Evolutionary conservation across 176 grass and related monocot genomes (phyloP).

Genomic region (Eleusine indica): DNA sequence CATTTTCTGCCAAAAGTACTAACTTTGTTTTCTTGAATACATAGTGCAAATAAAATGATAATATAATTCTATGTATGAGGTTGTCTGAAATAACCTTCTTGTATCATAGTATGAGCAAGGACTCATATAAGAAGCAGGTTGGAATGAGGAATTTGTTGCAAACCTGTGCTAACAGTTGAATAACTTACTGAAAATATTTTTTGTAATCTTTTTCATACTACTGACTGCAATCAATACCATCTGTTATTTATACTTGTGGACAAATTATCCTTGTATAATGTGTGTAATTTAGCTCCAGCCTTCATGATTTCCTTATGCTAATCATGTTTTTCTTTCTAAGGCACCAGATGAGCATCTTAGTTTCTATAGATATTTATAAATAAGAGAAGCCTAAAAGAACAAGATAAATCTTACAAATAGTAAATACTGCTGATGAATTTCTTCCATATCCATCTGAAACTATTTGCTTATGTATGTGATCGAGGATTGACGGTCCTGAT

Average conservation of each 20-base stretch:
- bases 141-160: constrained; percentile 10
- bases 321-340: constrained; percentile 16
- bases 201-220: not conserved
- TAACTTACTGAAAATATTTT: not conserved
- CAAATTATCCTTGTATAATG: constrained; percentile 1
- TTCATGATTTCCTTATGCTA: constrained; percentile 14
- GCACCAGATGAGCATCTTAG: not conserved
- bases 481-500: not conserved
- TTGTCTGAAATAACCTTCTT: constrained; percentile 22
- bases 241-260: not conserved
- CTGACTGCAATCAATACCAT: not conserved
- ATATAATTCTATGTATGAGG: not conserved
- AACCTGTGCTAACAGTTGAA: constrained; percentile 16
- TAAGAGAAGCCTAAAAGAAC: constrained; percentile 1
- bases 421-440: constrained; percentile 14
- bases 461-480: constrained; percentile 17
- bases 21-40: constrained; percentile 1
- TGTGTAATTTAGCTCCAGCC: not conserved
- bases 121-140: constrained; percentile 20
- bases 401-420: constrained; percentile 18
- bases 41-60: not conserved
- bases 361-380: not conserved
- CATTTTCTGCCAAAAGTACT: constrained; percentile 3
- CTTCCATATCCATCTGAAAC: constrained; percentile 30
- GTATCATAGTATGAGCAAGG: not conserved